Percentiles rank a stretch among this genome's conserved stretches.
These are phyloP conservation scores for Chloromonas sp. DNA, from an alignment of 163 green algal species.

Conservation along the genomic window DNA sequence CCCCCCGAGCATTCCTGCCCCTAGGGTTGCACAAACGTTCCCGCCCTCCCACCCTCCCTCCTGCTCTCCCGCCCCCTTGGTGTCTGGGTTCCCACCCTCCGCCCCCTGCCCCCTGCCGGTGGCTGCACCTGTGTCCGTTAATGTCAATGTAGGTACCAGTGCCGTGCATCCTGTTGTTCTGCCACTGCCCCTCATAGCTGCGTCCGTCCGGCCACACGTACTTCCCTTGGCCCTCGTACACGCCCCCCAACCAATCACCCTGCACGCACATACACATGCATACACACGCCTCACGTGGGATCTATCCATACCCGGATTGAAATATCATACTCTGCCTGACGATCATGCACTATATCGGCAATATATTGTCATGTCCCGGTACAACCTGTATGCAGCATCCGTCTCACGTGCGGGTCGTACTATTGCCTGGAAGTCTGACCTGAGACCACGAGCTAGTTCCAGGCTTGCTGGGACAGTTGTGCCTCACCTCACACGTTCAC, in stretches of 20 bases:
- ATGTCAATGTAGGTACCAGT: constrained; percentile 38
- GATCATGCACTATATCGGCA: too few species aligned
- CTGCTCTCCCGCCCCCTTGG: background rate
- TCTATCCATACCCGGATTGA: too few species aligned
- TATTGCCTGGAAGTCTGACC: too few species aligned
- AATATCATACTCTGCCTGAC: too few species aligned
- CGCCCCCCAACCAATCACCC: constrained; percentile 34
- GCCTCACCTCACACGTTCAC: too few species aligned
- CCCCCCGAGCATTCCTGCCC: background rate
- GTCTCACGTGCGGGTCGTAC: too few species aligned
- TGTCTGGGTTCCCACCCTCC: background rate
- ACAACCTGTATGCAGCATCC: too few species aligned
- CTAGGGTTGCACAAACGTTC: background rate
- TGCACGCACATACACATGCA: background rate
- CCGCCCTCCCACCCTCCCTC: background rate
- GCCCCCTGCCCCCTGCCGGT: too few species aligned
- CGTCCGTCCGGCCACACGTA: constrained; percentile 27
- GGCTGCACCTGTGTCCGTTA: constrained; percentile 25
- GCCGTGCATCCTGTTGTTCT: constrained; percentile 46
- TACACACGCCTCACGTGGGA: too few species aligned
- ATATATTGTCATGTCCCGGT: too few species aligned
- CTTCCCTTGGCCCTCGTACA: constrained; percentile 38
- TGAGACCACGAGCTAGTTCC: too few species aligned
- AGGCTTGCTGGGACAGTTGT: too few species aligned
- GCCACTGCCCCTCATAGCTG: constrained; percentile 36